A percentile compares a stretch with the other conserved stretches of the same genome.
Conservation (phyloP, 306 rosid species). For the Rosa rugosa region DNA sequence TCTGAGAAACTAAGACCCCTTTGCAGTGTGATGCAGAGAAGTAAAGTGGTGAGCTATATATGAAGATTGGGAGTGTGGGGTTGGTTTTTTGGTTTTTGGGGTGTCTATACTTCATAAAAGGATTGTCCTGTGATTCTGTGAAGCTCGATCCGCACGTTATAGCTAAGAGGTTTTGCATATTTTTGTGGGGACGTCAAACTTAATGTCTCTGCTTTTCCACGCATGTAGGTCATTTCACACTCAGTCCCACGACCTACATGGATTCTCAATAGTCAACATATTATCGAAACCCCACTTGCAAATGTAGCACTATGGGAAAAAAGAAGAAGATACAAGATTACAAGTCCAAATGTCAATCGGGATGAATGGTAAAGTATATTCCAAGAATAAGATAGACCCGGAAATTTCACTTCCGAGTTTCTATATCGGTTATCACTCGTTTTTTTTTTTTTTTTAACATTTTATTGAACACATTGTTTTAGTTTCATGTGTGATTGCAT, state of each 20-base stretch:
- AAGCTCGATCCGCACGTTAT: constrained; percentile 11
- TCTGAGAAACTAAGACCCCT: not conserved
- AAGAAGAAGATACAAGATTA: not conserved
- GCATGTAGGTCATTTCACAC: constrained; percentile 6
- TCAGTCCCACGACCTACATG: not conserved
- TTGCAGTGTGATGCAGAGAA: not conserved
- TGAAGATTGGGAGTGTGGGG: constrained; percentile 20
- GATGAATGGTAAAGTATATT: no score
- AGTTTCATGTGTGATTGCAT: no score
- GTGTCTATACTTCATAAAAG: not conserved
- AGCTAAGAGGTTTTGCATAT: not conserved
- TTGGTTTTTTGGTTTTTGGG: not conserved
- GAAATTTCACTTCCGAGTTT: no score
- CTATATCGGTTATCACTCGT: no score
- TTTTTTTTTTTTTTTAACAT: no score
- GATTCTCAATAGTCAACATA: not conserved
- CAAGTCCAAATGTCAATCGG: not conserved
- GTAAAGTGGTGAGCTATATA: not conserved
- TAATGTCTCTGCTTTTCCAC: constrained; percentile 5
- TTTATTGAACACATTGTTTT: no score
- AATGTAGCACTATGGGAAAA: not conserved
- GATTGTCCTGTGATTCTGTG: constrained; percentile 3
- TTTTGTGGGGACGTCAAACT: constrained; percentile 6
- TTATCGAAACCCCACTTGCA: no score
- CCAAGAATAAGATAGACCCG: not conserved